Evolutionary conservation across 78 protist genomes (phyloP), one percentile per base, ranked within the genome.

Genomic region (Emiliania huxleyi): DNA sequence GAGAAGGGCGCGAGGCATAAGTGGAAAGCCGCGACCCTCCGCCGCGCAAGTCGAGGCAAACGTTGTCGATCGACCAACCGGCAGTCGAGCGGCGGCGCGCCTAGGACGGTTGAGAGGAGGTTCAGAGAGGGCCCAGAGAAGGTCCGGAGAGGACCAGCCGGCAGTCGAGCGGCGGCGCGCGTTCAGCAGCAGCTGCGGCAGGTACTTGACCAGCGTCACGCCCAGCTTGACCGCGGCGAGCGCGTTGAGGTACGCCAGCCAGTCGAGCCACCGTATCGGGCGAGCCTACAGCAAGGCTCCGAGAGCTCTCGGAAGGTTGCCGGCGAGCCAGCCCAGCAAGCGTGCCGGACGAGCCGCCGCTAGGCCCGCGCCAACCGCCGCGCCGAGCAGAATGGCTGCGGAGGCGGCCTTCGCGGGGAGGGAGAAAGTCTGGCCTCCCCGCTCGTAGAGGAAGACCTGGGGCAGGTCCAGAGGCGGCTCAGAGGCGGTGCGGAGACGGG

Each of bases 121-220:
- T n/a, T n/a, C n/a, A n/a, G n/a, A n/a, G n/a, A n/a, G n/a, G n/a
- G n/a, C n/a, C n/a, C n/a, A n/a, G n/a, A n/a, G n/a, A n/a, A n/a
- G n/a, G n/a, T n/a, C n/a, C n/a, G n/a, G n/a, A n/a, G n/a, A n/a
- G 93, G 85, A 90, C 98, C 98, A 97, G 45, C 99, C 99, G 0
- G 21, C 91, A 2, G 99, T 97, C 55, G 94, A n/a, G 62, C 95
- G 96, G 45, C 97, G 93, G 40, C 45, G 35, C 83, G 44, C 95
- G 94, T 97, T 96, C 33, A 95, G 44, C 40, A 19, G 26, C 8
- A 37, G 49, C 93, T 97, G 98, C 2, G 98, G 99, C 1, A 97
- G 49, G 83, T 96, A 97, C 90, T 98, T 98, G 77, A 94, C 85
- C 46, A 95, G 37, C 22, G 97, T 95, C 40, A 97, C 73, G 69